Conservation (phyloP, 257 asterid species). For the Fraxinus quadrangulata region DNA sequence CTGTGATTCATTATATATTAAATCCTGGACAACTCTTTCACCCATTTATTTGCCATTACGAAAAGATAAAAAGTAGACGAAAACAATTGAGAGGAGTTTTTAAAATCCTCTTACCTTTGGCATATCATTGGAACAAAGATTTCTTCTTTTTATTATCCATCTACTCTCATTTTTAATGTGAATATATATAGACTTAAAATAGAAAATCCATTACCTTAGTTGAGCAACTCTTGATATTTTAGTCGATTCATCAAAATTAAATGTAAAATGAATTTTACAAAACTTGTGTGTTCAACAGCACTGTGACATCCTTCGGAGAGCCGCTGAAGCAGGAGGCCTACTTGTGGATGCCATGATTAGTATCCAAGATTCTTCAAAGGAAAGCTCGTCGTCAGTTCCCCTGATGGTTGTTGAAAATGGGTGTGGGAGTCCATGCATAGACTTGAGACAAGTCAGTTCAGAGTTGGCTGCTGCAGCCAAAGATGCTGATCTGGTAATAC, state of each 20-base stretch:
- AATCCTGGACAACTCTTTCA: background rate
- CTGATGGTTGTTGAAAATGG: constrained; percentile 98
- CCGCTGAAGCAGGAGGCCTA: constrained; percentile 97
- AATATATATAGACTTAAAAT: background rate
- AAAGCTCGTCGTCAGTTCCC: constrained; percentile 60
- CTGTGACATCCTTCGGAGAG: constrained; percentile 87
- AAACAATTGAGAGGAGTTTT: background rate
- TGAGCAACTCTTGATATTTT: background rate
- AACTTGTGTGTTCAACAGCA: constrained; percentile 50
- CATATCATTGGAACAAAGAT: background rate
- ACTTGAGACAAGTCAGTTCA: constrained; percentile 94
- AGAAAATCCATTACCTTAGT: background rate
- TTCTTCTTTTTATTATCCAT: background rate
- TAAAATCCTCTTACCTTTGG: background rate
- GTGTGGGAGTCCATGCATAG: constrained; percentile 98
- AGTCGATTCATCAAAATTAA: background rate
- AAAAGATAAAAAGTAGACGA: no score
- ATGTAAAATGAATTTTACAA: background rate
- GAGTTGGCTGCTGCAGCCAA: constrained; percentile 96
- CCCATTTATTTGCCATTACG: background rate
- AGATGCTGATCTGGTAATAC: constrained; percentile 87
- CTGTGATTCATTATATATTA: background rate
- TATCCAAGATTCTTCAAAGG: constrained; percentile 63
- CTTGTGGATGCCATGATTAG: constrained; percentile 98
- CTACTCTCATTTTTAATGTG: background rate